A percentile compares a stretch with the other conserved stretches of the same genome.
These are phyloP conservation scores for Kodamaea neixiangensis DNA, from an alignment of 805 yeast species.

Conservation along the genomic window DNA sequence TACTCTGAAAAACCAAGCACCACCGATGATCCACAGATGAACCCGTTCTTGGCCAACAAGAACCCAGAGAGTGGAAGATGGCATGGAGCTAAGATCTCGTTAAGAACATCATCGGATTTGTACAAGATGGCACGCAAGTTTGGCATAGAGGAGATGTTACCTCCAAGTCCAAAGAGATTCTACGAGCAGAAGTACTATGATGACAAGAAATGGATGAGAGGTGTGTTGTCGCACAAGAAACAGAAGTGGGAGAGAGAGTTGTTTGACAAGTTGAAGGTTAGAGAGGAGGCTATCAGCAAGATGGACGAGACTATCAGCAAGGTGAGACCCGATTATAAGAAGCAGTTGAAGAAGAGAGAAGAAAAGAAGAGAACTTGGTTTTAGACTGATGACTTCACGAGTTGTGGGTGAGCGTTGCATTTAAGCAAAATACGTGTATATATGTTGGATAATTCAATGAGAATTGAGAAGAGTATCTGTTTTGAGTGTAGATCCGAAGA, in stretches of 20 bases:
- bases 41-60: conserved; percentile 84
- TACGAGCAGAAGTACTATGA: conserved; percentile 70
- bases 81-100: conserved; percentile 76
- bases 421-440: neutral
- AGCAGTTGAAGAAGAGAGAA: conserved; percentile 39
- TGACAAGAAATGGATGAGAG: conserved; percentile 68
- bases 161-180: conserved; percentile 69
- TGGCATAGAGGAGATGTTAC: conserved; percentile 80
- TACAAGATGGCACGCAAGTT: conserved; percentile 79
- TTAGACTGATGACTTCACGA: neutral
- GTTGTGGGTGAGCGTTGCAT: neutral
- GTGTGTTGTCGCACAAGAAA: conserved; percentile 77
- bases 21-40: conserved; percentile 68
- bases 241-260: conserved; percentile 75
- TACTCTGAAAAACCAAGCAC: conserved; percentile 67
- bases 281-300: conserved; percentile 63
- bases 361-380: conserved; percentile 40
- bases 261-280: conserved; percentile 57
- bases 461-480: neutral
- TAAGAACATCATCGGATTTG: conserved; percentile 79
- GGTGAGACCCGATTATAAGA: conserved; percentile 53
- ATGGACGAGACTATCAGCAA: conserved; percentile 67
- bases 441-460: neutral
- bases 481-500: neutral
- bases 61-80: conserved; percentile 78